These are phyloP conservation scores for Zygotorulaspora mrakii DNA, from an alignment of 1,139 yeast species.

Conservation along the genomic window DNA sequence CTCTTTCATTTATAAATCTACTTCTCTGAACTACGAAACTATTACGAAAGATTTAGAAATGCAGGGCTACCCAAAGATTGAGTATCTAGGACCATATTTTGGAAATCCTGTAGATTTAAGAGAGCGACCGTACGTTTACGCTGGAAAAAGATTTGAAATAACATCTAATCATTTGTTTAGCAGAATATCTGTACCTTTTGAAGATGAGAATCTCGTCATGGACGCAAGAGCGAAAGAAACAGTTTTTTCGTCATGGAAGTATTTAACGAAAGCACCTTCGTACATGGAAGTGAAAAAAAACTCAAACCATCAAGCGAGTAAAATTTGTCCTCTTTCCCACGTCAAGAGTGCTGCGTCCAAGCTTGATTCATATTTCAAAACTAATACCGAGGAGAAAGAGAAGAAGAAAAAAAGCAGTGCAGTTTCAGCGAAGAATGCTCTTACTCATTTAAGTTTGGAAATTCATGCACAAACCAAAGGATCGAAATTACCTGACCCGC, in stretches of 20 bases:
- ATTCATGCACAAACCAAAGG: conserved; percentile 56
- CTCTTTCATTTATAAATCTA: conserved; percentile 14
- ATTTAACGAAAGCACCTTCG: conserved; percentile 42
- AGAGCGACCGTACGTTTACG: conserved; percentile 54
- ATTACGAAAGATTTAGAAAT: conserved; percentile 39
- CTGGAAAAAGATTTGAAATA: conserved; percentile 55
- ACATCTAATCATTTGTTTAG: conserved; percentile 30
- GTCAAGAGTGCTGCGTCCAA: conserved; percentile 47
- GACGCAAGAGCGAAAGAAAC: conserved; percentile 3
- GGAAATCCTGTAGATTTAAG: conserved; percentile 52
- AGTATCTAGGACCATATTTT: conserved; percentile 63
- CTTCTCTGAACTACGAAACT: conserved; percentile 12
- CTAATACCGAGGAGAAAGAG: conserved; percentile 24
- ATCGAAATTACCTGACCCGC: conserved; percentile 62
- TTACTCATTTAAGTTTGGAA: conserved; percentile 62
- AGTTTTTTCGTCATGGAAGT: conserved; percentile 38
- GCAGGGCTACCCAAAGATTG: conserved; percentile 47
- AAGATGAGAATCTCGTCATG: conserved; percentile 20
- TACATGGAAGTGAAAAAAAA: conserved; percentile 33
- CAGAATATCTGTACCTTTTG: conserved; percentile 28
- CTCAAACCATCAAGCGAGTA: conserved; percentile 26
- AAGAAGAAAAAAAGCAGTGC: conserved; percentile 28
- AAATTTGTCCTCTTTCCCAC: conserved; percentile 44
- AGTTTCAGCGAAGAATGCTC: conserved; percentile 40
- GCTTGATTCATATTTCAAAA: conserved; percentile 32